Percentiles rank a stretch among this genome's conserved stretches.
These are phyloP conservation scores for Plasmopara muralis DNA, from an alignment of 352 stramenopile species.

Conservation along the genomic window DNA sequence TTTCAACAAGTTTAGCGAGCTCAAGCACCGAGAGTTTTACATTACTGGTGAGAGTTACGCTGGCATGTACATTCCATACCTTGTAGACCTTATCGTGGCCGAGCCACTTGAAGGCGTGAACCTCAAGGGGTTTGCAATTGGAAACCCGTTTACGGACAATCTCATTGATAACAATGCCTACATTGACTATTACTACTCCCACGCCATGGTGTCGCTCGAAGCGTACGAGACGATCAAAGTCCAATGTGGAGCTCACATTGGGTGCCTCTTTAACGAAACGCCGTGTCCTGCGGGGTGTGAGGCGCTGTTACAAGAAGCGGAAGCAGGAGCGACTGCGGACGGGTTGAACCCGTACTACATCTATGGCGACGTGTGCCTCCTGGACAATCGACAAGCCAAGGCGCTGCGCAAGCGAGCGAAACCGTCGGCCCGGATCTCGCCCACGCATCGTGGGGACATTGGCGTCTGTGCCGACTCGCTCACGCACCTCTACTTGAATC, in stretches of 20 bases:
- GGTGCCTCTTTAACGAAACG: conserved; percentile 48
- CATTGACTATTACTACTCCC: conserved; percentile 84
- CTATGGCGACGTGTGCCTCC: conserved; percentile 73
- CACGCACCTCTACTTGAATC: conserved; percentile 61
- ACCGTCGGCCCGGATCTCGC: conserved; percentile 21
- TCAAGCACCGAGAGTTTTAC: conserved; percentile 71
- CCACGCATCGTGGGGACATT: conserved; percentile 42
- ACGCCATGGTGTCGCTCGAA: conserved; percentile 77
- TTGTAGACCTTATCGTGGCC: conserved; percentile 69
- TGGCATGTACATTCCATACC: conserved; percentile 87
- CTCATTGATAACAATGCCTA: conserved; percentile 57
- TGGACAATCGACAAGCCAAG: conserved; percentile 48
- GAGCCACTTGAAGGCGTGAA: conserved; percentile 59
- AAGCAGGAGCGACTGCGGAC: conserved; percentile 35
- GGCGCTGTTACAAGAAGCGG: conserved; percentile 41
- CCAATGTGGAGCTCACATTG: conserved; percentile 45
- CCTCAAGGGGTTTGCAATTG: conserved; percentile 69
- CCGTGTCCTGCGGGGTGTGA: conserved; percentile 41
- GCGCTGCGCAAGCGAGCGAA: conserved; percentile 38
- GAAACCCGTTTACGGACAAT: conserved; percentile 65
- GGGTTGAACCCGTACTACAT: conserved; percentile 74
- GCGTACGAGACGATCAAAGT: conserved; percentile 59
- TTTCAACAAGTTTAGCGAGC: conserved; percentile 63
- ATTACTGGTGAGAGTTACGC: conserved; percentile 82
- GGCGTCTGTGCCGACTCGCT: conserved; percentile 60